Percentiles rank a stretch among this genome's conserved stretches.
Evolutionary conservation across 768 basidiomycete species (phyloP).

Genomic region (Pisolithus tinctorius): DNA sequence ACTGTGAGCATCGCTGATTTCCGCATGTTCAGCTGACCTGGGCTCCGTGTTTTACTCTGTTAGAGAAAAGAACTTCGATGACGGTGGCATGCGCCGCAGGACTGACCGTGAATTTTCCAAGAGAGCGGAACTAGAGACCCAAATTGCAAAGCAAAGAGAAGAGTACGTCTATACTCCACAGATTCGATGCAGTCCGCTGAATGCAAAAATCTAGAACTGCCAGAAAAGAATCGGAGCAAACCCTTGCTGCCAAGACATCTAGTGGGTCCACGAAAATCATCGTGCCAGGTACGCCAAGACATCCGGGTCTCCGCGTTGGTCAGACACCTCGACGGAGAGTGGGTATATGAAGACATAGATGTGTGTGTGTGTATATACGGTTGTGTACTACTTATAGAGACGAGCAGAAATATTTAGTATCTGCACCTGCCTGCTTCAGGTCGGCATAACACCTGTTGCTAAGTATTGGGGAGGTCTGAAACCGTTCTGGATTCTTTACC

Average conservation of each 20-base stretch:
- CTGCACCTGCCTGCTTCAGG: not conserved
- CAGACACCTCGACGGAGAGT: constrained; percentile 72
- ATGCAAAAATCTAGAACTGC: constrained; percentile 40
- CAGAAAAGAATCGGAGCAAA: constrained; percentile 56
- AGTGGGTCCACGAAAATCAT: constrained; percentile 59
- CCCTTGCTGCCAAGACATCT: constrained; percentile 45
- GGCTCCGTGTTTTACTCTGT: constrained; percentile 97
- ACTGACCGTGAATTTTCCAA: constrained; percentile 89
- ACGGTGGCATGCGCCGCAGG: constrained; percentile 65
- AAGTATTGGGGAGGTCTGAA: not conserved
- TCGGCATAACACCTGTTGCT: not conserved
- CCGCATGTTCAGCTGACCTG: constrained; percentile 61
- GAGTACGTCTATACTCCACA: constrained; percentile 32
- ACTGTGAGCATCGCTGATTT: not conserved
- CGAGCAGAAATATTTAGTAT: not conserved
- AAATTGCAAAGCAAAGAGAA: constrained; percentile 82
- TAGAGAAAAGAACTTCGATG: constrained; percentile 96
- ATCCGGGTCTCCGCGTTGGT: constrained; percentile 56
- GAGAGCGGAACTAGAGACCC: constrained; percentile 84
- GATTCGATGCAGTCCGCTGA: not conserved
- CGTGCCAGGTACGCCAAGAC: constrained; percentile 75
- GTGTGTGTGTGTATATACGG: not conserved
- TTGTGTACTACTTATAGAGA: not conserved
- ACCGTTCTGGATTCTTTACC: too few species aligned
- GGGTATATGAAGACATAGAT: constrained; percentile 46